Evolutionary conservation across 768 basidiomycete species (phyloP).

Genomic region (Phylloporus rhodoxanthus): DNA sequence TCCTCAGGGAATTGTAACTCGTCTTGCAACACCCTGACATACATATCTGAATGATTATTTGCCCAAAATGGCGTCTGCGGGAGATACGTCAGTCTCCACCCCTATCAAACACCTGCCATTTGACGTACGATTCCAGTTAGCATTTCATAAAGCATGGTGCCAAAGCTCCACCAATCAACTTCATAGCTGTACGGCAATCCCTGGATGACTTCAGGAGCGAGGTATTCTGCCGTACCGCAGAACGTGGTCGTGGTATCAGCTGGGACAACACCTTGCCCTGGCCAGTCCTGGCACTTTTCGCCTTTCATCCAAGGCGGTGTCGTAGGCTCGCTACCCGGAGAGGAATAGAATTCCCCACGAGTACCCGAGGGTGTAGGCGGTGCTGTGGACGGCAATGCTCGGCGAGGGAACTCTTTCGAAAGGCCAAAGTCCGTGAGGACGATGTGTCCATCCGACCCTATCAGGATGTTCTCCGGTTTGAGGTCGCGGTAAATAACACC

Average conservation of each 20-base stretch:
- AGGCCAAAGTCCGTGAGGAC: constrained; percentile 96
- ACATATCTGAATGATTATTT: constrained; percentile 92
- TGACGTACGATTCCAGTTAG: constrained; percentile 79
- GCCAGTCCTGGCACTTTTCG: constrained; percentile 59
- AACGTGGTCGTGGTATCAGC: constrained; percentile 78
- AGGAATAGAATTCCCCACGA: constrained; percentile 50
- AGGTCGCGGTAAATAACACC: constrained; percentile 98
- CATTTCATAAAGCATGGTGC: constrained; percentile 98
- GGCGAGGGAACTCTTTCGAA: constrained; percentile 82
- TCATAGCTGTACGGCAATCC: constrained; percentile 87
- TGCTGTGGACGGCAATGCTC: constrained; percentile 38
- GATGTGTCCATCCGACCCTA: constrained; percentile 90
- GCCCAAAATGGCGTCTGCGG: constrained; percentile 87
- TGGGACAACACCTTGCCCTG: constrained; percentile 42
- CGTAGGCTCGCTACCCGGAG: constrained; percentile 35
- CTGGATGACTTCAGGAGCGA: constrained; percentile 95
- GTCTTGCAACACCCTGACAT: constrained; percentile 85
- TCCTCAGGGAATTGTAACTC: constrained; percentile 88
- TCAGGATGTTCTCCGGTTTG: constrained; percentile 95
- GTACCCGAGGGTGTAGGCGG: constrained; percentile 55
- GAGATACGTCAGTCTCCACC: constrained; percentile 12
- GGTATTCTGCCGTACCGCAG: constrained; percentile 94
- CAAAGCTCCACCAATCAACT: constrained; percentile 98
- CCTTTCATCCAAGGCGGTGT: constrained; percentile 78
- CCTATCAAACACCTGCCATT: constrained; percentile 4